These are phyloP conservation scores for Rubus idaeus DNA, from an alignment of 306 rosid genomes.

Conservation along the genomic window DNA sequence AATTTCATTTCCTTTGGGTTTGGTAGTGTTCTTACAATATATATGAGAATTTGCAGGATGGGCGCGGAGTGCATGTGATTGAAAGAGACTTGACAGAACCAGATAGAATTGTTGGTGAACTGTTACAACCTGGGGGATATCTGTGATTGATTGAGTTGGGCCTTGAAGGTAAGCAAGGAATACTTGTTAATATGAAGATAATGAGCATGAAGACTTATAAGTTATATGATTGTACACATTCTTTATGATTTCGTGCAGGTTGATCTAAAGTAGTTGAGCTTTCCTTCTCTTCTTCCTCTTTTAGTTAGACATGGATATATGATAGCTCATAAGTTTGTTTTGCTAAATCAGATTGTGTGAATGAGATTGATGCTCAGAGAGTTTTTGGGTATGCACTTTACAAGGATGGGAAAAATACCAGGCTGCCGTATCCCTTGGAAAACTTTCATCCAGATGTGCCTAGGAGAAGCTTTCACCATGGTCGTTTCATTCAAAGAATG, in stretches of 20 bases:
- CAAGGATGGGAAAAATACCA: constrained; percentile 48
- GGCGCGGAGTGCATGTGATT: constrained; percentile 48
- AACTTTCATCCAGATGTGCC: constrained; percentile 35
- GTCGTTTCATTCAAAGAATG: constrained; percentile 54
- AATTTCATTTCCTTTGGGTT: neutral
- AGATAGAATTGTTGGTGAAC: constrained; percentile 19
- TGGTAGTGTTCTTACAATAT: neutral
- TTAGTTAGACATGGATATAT: neutral
- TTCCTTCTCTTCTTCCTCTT: neutral
- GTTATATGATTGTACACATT: neutral
- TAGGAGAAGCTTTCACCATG: constrained; percentile 55
- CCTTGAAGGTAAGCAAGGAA: constrained; percentile 1
- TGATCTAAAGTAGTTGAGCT: neutral
- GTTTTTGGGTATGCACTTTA: constrained; percentile 22
- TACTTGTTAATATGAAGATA: neutral
- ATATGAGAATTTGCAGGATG: constrained; percentile 35
- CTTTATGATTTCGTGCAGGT: neutral
- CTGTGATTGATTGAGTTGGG: constrained; percentile 15
- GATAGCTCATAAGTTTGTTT: neutral
- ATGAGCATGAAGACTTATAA: neutral
- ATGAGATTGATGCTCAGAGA: constrained; percentile 20
- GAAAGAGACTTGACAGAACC: constrained; percentile 42
- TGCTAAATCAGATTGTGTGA: constrained; percentile 17
- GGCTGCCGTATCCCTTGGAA: constrained; percentile 40
- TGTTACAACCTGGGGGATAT: constrained; percentile 22